A percentile compares a stretch with the other conserved stretches of the same genome.
Conservation (phyloP, 805 yeast species). For the Brettanomyces bruxellensis region DNA sequence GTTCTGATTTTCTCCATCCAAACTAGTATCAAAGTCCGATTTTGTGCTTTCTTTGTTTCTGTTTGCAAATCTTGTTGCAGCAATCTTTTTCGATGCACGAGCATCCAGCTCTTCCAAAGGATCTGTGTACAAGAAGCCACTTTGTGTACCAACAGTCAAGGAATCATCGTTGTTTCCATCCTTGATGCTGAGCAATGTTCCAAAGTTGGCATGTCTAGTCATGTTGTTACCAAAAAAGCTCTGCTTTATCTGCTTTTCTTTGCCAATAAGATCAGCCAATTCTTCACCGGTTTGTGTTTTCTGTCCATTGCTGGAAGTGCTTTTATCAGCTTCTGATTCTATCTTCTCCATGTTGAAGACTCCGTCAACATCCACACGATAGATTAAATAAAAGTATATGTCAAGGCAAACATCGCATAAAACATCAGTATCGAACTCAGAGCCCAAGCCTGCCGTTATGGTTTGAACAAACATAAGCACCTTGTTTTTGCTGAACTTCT, state of each 20-base stretch:
- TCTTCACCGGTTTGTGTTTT: constrained; percentile 16
- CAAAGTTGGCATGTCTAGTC: constrained; percentile 80
- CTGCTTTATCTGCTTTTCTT: constrained; percentile 47
- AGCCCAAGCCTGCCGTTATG: constrained; percentile 53
- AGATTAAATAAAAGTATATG: constrained; percentile 51
- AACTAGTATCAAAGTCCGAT: constrained; percentile 22
- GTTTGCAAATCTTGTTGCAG: constrained; percentile 6
- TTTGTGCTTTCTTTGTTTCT: constrained; percentile 17
- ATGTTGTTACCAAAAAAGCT: constrained; percentile 14
- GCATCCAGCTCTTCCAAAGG: constrained; percentile 59
- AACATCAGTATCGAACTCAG: constrained; percentile 51
- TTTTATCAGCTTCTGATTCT: background rate
- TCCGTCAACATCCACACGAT: constrained; percentile 40
- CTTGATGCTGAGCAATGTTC: constrained; percentile 70
- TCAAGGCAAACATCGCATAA: constrained; percentile 63
- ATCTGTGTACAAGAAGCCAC: constrained; percentile 31
- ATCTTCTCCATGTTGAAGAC: constrained; percentile 10
- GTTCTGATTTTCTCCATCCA: constrained; percentile 14
- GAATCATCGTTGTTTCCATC: constrained; percentile 44
- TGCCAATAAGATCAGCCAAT: constrained; percentile 42
- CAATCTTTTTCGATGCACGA: constrained; percentile 52
- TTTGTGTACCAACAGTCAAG: constrained; percentile 64
- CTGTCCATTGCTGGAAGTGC: constrained; percentile 17
- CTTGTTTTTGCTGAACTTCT: constrained; percentile 55
- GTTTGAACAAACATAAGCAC: constrained; percentile 70